phyloP scores from a whole-genome alignment of 2,329 filamentous ascomycete genomes.

The Colletotrichum noveboracense region DNA sequence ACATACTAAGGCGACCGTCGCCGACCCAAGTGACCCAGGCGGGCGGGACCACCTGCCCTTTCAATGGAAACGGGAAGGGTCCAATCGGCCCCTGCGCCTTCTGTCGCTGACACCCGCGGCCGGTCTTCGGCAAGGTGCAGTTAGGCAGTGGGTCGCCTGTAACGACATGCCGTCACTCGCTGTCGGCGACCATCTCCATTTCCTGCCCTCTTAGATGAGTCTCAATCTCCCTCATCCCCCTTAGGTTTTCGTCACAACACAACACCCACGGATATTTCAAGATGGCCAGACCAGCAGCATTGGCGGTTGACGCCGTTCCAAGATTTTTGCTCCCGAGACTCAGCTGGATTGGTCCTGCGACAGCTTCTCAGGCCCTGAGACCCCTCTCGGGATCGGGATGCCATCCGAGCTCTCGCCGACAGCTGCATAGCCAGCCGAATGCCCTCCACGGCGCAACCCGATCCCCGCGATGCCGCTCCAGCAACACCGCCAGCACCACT shows the following conservation, averaged over 20 bases:
- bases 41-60: not conserved
- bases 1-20: not conserved
- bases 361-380: constrained; percentile 30
- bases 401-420: constrained; percentile 17
- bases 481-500: not conserved
- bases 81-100: not conserved
- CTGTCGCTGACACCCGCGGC: not conserved
- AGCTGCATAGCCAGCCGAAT: constrained; percentile 24
- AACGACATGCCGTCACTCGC: constrained; percentile 18
- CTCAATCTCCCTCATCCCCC: not conserved
- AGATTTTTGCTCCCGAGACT: constrained; percentile 60
- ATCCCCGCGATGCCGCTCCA: constrained; percentile 8
- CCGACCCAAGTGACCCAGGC: not conserved
- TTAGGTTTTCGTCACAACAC: not conserved
- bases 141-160: constrained; percentile 9
- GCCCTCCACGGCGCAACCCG: constrained; percentile 28
- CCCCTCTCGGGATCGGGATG: constrained; percentile 31
- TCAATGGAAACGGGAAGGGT: not conserved
- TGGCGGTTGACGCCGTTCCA: constrained; percentile 48
- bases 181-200: not conserved
- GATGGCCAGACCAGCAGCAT: constrained; percentile 32
- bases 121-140: constrained; percentile 13
- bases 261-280: not conserved
- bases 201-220: not conserved
- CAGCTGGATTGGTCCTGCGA: constrained; percentile 51